A percentile compares a stretch with the other conserved stretches of the same genome.
Evolutionary conservation across 176 grass and related monocot genomes (phyloP).

Genomic region (Lolium multiflorum): DNA sequence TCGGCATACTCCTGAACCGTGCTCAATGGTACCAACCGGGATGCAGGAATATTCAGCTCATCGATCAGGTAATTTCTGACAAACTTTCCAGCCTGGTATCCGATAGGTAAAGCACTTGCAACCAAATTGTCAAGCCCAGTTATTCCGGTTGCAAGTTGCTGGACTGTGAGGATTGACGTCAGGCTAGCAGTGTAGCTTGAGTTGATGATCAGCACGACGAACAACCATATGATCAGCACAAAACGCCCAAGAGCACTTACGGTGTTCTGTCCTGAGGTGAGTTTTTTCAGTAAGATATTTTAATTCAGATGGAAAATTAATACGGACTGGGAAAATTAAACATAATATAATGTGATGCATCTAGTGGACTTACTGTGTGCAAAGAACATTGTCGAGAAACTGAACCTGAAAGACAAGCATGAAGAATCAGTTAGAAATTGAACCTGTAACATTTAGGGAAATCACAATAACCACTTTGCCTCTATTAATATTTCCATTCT

Average conservation of each 20-base stretch:
- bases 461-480: too few relatives aligned
- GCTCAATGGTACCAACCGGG: conserved; percentile 65
- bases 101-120: conserved; percentile 64
- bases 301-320: conserved; percentile 19
- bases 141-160: conserved; percentile 80
- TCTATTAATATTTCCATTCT: too few relatives aligned
- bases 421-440: background rate
- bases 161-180: conserved; percentile 90
- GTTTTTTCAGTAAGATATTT: conserved; percentile 20
- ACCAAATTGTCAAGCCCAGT: conserved; percentile 78
- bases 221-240: conserved; percentile 89
- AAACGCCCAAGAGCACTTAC: conserved; percentile 69
- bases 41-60: conserved; percentile 68
- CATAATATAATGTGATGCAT: conserved; percentile 26
- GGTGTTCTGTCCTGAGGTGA: conserved; percentile 71
- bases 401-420: conserved; percentile 74
- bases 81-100: conserved; percentile 82
- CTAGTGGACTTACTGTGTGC: conserved; percentile 75
- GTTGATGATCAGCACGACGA: conserved; percentile 84
- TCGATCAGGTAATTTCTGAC: conserved; percentile 74
- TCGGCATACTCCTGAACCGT: conserved; percentile 68
- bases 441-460: conserved; percentile 22
- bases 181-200: conserved; percentile 95
- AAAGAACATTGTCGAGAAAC: conserved; percentile 96
- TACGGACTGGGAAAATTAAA: conserved; percentile 29